Evolutionary conservation across 768 basidiomycete genomes (phyloP), one percentile per base, ranked within the genome.

Genomic region (Trametes maxima): DNA sequence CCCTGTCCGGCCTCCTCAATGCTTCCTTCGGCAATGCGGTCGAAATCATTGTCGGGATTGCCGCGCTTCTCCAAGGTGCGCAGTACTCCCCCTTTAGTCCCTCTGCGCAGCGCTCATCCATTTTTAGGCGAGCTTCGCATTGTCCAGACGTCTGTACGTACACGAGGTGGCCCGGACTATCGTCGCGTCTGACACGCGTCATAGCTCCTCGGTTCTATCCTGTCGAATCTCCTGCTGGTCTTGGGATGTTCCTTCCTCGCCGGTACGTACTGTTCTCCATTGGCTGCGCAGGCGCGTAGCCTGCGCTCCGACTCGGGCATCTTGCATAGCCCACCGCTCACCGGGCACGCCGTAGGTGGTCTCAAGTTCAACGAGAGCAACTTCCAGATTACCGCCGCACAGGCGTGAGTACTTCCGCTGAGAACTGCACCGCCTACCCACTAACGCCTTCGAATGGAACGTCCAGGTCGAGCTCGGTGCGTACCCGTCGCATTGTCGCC

Each of bases 241-340:
- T 79, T 98, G 14, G 95, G 95, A 7, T 93, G 90, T 74, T 93
- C 92, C 14, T 95, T 95, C 80, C 77, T 95, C 55, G 92, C 92
- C 49, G 89, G 88, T 85, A 62, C 60, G 79, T 73, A 19, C 5
- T 28, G 24, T 11, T 14, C 44, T 37, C 22, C 48, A 25, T 13
- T 36, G 16, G 14, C 43, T 46, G 19, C 50, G 43, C 67, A 39
- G 49, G 51, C 50, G 51, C 46, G 48, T 24, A 36, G 25, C n/a
- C 14, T 24, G 37, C 13, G 13, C n/a, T 40, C 40, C 54, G 5
- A 33, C 28, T 3, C 28, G 28, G 28, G 28, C 28, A 33, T 33
- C 28, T 33, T 33, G 28, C 39, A 14, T 42, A 53, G 37, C 49
- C 44, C 51, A n/a, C 51, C 48, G 17, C 43, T 66, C 44, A 51